These are phyloP conservation scores for Fusarium nurragi DNA, from an alignment of 2,329 filamentous ascomycete genomes.

Conservation along the genomic window DNA sequence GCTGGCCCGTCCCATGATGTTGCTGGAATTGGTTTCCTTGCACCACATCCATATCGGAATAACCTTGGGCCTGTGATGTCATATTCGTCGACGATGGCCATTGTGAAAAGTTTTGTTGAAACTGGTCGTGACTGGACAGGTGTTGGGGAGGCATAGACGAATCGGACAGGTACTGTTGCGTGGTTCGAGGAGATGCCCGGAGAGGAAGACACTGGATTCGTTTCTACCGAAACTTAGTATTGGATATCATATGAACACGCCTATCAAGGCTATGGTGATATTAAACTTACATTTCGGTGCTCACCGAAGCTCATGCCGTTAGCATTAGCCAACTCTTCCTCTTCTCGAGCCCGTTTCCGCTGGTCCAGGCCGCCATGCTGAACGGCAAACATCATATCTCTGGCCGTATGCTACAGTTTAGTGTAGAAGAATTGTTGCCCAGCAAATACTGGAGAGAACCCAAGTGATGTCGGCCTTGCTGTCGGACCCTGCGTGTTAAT, in stretches of 20 bases:
- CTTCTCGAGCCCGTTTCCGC: conserved; percentile 59
- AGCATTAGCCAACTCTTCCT: conserved; percentile 52
- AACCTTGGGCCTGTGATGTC: conserved; percentile 30
- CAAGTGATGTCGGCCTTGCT: conserved; percentile 28
- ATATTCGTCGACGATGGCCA: conserved; percentile 45
- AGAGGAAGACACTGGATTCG: conserved; percentile 63
- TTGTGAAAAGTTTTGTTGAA: conserved; percentile 45
- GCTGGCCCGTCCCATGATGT: conserved; percentile 15
- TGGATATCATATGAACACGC: neutral
- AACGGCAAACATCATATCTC: conserved; percentile 51
- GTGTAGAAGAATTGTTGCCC: conserved; percentile 6
- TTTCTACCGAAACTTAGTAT: conserved; percentile 55
- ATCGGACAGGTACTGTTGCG: conserved; percentile 45
- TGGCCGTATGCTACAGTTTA: conserved; percentile 4
- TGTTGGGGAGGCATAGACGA: conserved; percentile 53
- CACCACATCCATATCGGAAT: conserved; percentile 63
- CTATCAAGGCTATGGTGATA: neutral
- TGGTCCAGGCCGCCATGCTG: conserved; percentile 47
- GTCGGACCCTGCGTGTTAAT: conserved; percentile 38
- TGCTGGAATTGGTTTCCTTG: conserved; percentile 47
- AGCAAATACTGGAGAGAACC: conserved; percentile 15
- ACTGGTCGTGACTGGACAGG: conserved; percentile 52
- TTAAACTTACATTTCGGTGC: conserved; percentile 58
- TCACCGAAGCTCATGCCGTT: conserved; percentile 57
- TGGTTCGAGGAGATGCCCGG: conserved; percentile 54